These are phyloP conservation scores for Camellia granthamiana DNA, from an alignment of 148 eudicot genomes.

Conservation along the genomic window DNA sequence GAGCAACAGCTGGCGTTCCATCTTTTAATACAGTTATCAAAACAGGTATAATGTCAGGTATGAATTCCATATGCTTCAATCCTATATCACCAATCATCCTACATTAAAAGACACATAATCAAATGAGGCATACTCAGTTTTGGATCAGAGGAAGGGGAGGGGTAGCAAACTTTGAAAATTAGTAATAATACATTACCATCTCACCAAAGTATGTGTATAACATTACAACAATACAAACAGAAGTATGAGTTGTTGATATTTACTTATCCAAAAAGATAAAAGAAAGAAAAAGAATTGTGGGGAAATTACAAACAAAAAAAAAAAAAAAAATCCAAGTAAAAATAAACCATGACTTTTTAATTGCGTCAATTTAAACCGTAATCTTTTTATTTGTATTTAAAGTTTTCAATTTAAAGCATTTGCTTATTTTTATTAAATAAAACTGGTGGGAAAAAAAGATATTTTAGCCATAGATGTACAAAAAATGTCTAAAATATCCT, in stretches of 20 bases:
- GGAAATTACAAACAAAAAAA: no score
- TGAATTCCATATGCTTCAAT: constrained; percentile 60
- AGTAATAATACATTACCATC: not conserved
- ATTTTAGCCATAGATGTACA: no score
- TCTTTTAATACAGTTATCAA: constrained; percentile 58
- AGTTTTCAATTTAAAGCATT: no score
- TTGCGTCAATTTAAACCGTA: no score
- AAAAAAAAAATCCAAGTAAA: no score
- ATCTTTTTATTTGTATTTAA: no score
- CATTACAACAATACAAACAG: not conserved
- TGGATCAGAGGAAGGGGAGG: not conserved
- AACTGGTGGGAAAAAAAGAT: no score
- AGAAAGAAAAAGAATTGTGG: no score
- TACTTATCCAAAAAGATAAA: not conserved
- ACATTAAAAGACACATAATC: constrained; percentile 6
- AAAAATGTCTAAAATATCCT: no score
- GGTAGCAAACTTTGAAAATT: not conserved
- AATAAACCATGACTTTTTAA: no score
- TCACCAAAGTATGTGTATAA: not conserved
- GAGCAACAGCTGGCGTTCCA: constrained; percentile 89
- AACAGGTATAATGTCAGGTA: constrained; percentile 70
- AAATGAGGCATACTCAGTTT: not conserved
- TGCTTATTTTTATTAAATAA: no score
- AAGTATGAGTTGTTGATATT: not conserved
- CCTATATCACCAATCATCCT: constrained; percentile 86